Evolutionary conservation across 352 stramenopile species (phyloP), one percentile per base, ranked within the genome.

Genomic region (Pythium dissimile): DNA sequence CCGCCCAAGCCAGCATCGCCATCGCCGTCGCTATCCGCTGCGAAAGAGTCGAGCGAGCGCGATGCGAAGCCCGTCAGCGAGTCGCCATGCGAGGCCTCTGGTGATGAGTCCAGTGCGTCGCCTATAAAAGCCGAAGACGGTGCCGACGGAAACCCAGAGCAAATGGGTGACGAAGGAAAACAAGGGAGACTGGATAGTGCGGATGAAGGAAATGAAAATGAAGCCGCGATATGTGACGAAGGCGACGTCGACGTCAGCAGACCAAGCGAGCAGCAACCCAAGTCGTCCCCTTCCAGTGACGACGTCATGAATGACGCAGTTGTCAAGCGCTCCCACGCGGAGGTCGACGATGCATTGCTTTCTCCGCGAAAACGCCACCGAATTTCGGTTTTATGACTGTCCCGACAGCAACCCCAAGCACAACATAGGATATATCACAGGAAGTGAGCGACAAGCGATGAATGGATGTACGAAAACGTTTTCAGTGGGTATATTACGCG

Each of bases 301-400:
- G n/a, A n/a, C n/a, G n/a, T n/a, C n/a, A n/a, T n/a, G n/a, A n/a
- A n/a, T n/a, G n/a, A n/a, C n/a, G n/a, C n/a, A n/a, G n/a, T n/a
- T n/a, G 26, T 15, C 13, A 12, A 28, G n/a, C 55, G 13, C 34
- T 11, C 13, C 15, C 5, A 41, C 6, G 31, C 46, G 15, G 55
- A 63, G 7, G 26, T 45, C 37, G 37, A 56, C 5, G 47, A 64
- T 18, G 28, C 46, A 15, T 47, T 64, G 16, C 11, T 56, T 28
- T 64, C 56, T 9, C 47, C 56, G 20, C 56, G 50, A 38, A 64
- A 64, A 45, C 56, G 56, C 21, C 56, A 57, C 13, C 56, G 56
- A 21, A 47, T 64, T 16, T 56, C 35, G 1, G 56, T 53, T 21
- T 38, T 64, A 21, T 64, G 48, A 64, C n/a, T n/a, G n/a, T n/a